A percentile compares a stretch with the other conserved stretches of the same genome.
Evolutionary conservation across 352 stramenopile species (phyloP).

Genomic region (Globisporangium rhizosaccharum): DNA sequence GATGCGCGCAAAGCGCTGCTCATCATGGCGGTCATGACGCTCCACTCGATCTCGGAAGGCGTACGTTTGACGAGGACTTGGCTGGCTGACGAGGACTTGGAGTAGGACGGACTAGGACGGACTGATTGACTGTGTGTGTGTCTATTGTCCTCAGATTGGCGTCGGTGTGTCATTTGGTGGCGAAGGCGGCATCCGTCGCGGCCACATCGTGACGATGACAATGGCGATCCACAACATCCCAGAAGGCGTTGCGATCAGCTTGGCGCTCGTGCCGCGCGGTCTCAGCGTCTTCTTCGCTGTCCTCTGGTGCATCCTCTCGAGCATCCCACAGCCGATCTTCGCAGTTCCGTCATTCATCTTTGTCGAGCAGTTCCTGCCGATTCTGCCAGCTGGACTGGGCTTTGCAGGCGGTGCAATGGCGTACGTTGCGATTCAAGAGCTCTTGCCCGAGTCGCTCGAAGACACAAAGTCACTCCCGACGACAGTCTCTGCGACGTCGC

Average conservation of each 20-base stretch:
- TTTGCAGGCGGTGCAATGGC: constrained; percentile 97
- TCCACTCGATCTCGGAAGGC: constrained; percentile 97
- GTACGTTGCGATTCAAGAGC: constrained; percentile 90
- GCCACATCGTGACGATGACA: constrained; percentile 96
- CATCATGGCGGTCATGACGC: constrained; percentile 98
- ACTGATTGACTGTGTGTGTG: not conserved
- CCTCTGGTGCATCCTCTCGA: constrained; percentile 91
- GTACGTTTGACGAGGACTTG: constrained; percentile 30
- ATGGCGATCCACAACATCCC: constrained; percentile 99
- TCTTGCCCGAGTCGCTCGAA: constrained; percentile 78
- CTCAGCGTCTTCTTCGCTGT: constrained; percentile 83
- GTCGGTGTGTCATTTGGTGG: constrained; percentile 97
- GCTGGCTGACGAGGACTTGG: no score
- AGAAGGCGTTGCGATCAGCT: constrained; percentile 94
- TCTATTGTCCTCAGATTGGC: constrained; percentile 48
- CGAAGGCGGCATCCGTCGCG: constrained; percentile 89
- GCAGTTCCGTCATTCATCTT: constrained; percentile 95
- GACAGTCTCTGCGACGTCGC: constrained; percentile 57
- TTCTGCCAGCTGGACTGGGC: constrained; percentile 93
- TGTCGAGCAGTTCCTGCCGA: constrained; percentile 90
- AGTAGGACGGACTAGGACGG: no score
- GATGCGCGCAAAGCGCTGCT: constrained; percentile 92
- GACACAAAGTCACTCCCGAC: constrained; percentile 76
- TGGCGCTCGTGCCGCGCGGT: constrained; percentile 93
- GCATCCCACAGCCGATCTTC: constrained; percentile 94